Percentiles rank a stretch among this genome's conserved stretches.
Evolutionary conservation across 2,329 filamentous ascomycete species (phyloP).

Genomic region (Fusarium oxysporum): DNA sequence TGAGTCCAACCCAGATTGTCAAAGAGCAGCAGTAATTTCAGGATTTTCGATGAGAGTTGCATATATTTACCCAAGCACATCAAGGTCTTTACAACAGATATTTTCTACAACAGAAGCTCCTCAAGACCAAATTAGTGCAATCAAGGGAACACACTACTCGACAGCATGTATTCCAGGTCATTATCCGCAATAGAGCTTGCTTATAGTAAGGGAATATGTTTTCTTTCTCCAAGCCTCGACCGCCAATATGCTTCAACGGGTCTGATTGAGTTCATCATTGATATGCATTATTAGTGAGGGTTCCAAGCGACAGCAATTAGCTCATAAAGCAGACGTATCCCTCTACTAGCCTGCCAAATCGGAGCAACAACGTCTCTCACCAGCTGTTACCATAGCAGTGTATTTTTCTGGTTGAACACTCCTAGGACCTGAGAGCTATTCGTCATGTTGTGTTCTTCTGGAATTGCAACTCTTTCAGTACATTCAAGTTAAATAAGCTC

Average conservation of each 20-base stretch:
- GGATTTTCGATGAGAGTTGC: neutral
- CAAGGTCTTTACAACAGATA: neutral
- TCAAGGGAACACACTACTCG: neutral
- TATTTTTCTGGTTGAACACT: neutral
- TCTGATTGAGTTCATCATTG: neutral
- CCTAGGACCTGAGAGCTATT: neutral
- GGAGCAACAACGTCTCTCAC: neutral
- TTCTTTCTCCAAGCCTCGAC: neutral
- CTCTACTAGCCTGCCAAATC: neutral
- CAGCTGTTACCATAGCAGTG: too few relatives aligned
- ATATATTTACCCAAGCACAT: neutral
- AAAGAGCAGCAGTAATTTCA: neutral
- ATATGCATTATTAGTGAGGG: neutral
- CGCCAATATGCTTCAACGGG: neutral
- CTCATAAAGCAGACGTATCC: neutral
- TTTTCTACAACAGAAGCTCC: neutral
- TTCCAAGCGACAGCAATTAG: neutral
- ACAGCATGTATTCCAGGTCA: neutral
- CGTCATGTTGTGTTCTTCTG: neutral
- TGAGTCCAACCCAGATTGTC: too few relatives aligned
- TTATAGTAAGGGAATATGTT: neutral
- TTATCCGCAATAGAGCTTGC: neutral
- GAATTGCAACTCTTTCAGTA: neutral
- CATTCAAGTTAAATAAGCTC: too few relatives aligned
- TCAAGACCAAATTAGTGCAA: neutral